Evolutionary conservation across 148 eudicot species (phyloP).

Genomic region (Mesembryanthemum crystallinum): DNA sequence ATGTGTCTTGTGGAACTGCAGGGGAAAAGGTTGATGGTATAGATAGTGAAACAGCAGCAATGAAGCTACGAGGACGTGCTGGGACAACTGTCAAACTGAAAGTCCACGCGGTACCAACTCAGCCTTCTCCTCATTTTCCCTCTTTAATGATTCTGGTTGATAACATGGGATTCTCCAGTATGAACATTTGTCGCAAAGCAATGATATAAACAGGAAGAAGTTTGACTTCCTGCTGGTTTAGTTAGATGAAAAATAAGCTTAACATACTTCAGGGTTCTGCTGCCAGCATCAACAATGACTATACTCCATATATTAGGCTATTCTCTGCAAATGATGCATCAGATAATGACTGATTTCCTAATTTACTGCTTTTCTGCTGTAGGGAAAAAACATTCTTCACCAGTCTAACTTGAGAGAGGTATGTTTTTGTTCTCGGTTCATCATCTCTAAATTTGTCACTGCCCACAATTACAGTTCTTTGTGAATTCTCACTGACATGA

Average conservation of each 20-base stretch:
- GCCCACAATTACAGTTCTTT: background rate
- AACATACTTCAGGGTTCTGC: background rate
- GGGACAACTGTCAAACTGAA: conserved; percentile 88
- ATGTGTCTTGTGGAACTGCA: conserved; percentile 30
- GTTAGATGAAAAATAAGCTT: no score
- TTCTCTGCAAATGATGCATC: background rate
- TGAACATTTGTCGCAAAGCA: no score
- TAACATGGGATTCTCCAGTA: background rate
- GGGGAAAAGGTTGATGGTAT: conserved; percentile 79
- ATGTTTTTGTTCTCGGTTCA: conserved; percentile 13
- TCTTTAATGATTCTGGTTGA: background rate
- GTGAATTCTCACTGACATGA: background rate
- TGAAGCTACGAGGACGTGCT: conserved; percentile 83
- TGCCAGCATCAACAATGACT: background rate
- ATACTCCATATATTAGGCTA: background rate
- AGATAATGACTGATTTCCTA: background rate
- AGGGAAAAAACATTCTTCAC: conserved; percentile 46
- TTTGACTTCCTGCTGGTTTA: background rate
- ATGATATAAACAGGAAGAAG: no score
- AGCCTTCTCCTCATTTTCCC: background rate
- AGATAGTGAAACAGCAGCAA: conserved; percentile 86
- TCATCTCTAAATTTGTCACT: background rate
- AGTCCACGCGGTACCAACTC: conserved; percentile 56
- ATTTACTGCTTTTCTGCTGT: conserved; percentile 29
- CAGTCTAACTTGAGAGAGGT: conserved; percentile 66